phyloP scores from a whole-genome alignment of 768 basidiomycete species.

The Daedalea quercina region DNA sequence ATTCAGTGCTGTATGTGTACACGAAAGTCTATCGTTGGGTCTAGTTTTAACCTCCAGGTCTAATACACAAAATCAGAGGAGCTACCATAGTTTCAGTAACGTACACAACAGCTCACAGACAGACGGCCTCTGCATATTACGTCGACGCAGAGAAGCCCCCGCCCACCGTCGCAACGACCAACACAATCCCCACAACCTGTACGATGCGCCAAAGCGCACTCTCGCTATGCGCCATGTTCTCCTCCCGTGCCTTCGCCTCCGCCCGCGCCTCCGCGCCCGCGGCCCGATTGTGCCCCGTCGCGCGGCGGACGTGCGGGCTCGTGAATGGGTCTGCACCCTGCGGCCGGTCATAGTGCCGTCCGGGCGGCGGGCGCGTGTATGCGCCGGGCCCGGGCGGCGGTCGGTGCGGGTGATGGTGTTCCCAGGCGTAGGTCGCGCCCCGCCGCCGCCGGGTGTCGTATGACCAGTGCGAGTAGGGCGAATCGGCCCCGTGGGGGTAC shows the following conservation, averaged over 20 bases:
- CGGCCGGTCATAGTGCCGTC: conserved; percentile 4
- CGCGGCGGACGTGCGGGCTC: conserved; percentile 19
- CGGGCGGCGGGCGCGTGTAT: conserved; percentile 8
- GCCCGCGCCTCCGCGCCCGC: conserved; percentile 9
- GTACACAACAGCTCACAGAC: too few species aligned
- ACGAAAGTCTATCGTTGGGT: too few species aligned
- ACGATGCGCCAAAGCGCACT: conserved; percentile 16
- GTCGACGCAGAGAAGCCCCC: conserved; percentile 9
- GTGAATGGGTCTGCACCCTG: conserved; percentile 19
- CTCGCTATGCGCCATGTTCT: conserved; percentile 15
- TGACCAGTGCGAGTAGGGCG: conserved; percentile 13
- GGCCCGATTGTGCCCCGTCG: conserved; percentile 12
- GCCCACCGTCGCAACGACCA: conserved; percentile 22
- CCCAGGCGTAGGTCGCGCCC: conserved; percentile 33
- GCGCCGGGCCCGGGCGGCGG: conserved; percentile 11
- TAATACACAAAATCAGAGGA: too few species aligned
- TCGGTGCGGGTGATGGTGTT: conserved; percentile 15
- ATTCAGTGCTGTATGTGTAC: too few species aligned
- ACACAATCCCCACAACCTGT: conserved; percentile 22
- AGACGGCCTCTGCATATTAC: background rate
- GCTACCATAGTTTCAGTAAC: too few species aligned
- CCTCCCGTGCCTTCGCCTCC: conserved; percentile 3
- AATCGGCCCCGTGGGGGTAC: conserved; percentile 6
- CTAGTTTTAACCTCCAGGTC: too few species aligned
- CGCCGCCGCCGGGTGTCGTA: conserved; percentile 26